phyloP scores from a whole-genome alignment of 2,329 filamentous ascomycete species.

The Botrytis sinoallii region DNA sequence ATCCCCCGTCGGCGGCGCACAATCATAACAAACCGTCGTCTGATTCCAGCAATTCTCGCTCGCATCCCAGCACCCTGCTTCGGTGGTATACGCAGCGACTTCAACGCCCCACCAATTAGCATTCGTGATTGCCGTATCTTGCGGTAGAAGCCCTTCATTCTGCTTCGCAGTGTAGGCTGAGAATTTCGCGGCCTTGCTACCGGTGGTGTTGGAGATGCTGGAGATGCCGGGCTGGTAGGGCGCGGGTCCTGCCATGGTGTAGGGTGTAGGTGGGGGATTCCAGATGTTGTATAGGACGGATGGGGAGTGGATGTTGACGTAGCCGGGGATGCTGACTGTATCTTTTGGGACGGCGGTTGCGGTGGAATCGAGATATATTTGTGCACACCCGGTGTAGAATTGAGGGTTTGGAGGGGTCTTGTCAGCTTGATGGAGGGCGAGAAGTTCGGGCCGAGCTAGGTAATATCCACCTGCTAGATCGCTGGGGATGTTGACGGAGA shows the following conservation, averaged over 20 bases:
- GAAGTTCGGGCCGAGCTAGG: conserved; percentile 66
- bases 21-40: conserved; percentile 55
- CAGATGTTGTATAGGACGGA: conserved; percentile 66
- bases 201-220: background rate
- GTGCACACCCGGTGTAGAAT: conserved; percentile 70
- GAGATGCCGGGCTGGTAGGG: conserved; percentile 29
- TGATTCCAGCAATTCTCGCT: conserved; percentile 58
- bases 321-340: conserved; percentile 64
- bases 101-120: conserved; percentile 70
- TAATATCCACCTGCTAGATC: conserved; percentile 65
- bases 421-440: conserved; percentile 64
- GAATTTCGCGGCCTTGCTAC: conserved; percentile 2
- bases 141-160: conserved; percentile 51
- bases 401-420: conserved; percentile 58
- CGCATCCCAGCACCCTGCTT: conserved; percentile 58
- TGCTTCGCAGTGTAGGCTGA: conserved; percentile 35
- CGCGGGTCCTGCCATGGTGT: conserved; percentile 55
- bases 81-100: conserved; percentile 53
- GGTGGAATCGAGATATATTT: conserved; percentile 59
- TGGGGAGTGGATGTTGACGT: conserved; percentile 53
- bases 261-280: conserved; percentile 48
- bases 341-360: conserved; percentile 48
- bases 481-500: conserved; percentile 60
- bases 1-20: conserved; percentile 56
- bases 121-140: conserved; percentile 59